A percentile compares a stretch with the other conserved stretches of the same genome.
Conservation (phyloP, 202 grass and related monocot genomes). For the Carex arenaria region DNA sequence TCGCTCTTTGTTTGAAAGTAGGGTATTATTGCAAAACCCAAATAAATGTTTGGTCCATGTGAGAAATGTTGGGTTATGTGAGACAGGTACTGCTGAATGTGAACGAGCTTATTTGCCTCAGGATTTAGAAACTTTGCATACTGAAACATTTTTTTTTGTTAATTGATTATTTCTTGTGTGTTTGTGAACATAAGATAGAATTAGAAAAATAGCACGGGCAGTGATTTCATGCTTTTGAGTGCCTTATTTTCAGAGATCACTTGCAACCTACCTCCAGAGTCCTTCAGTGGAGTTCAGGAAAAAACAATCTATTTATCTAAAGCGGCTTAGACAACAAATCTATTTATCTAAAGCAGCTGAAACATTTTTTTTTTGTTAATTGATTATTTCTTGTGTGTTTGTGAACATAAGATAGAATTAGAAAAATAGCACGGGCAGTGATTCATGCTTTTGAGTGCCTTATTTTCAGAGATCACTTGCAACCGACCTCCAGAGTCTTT, state of each 20-base stretch:
- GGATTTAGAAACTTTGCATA: neutral
- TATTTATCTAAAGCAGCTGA: too few species aligned
- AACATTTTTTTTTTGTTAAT: neutral
- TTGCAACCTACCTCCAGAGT: constrained; percentile 88
- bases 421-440: neutral
- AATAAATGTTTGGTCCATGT: neutral
- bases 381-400: neutral
- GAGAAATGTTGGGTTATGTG: neutral
- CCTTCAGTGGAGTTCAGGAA: constrained; percentile 92
- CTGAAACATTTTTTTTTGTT: neutral
- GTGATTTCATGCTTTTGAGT: neutral
- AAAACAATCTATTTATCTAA: constrained; percentile 88
- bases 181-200: neutral
- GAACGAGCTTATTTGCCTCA: neutral
- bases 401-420: neutral
- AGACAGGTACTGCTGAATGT: neutral
- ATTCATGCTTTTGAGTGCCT: neutral
- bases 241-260: constrained; percentile 59
- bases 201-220: neutral
- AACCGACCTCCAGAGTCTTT: constrained; percentile 85
- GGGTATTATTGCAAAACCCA: neutral
- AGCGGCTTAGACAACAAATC: constrained; percentile 79
- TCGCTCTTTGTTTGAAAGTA: neutral
- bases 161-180: neutral
- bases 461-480: constrained; percentile 80